Conservation (phyloP, 2,329 filamentous ascomycete species). For the Alternaria sp. region DNA sequence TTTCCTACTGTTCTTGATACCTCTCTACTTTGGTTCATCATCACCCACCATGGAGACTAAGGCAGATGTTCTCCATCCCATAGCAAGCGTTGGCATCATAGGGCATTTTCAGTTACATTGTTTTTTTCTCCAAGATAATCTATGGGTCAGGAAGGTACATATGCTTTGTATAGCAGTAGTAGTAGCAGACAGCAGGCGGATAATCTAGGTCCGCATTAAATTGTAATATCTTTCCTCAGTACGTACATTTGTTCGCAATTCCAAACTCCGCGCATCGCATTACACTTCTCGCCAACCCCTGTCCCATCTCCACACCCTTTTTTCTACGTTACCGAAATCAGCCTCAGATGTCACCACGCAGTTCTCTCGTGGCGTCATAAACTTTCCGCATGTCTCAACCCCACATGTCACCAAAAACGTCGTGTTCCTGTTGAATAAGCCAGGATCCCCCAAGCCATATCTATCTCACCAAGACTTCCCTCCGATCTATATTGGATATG, state of each 20-base stretch:
- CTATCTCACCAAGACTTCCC: not conserved
- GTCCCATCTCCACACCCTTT: not conserved
- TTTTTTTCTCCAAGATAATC: constrained; percentile 11
- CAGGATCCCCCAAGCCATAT: not conserved
- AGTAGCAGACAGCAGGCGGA: constrained; percentile 1
- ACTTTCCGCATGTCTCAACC: not conserved
- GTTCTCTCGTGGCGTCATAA: constrained; percentile 8
- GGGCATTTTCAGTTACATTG: constrained; percentile 11
- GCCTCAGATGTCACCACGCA: constrained; percentile 2
- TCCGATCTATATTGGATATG: not conserved
- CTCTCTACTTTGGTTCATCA: constrained; percentile 22
- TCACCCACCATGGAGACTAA: constrained; percentile 6
- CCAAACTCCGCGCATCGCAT: not conserved
- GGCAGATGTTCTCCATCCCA: constrained; percentile 32
- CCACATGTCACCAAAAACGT: not conserved
- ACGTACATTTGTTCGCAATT: not conserved
- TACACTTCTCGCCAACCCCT: not conserved
- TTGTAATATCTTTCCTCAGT: constrained; percentile 20
- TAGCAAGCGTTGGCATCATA: constrained; percentile 23
- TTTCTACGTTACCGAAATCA: not conserved
- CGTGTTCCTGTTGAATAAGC: constrained; percentile 11
- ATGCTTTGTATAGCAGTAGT: constrained; percentile 21
- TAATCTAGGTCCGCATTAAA: constrained; percentile 9
- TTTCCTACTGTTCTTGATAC: constrained; percentile 36
- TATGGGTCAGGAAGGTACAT: constrained; percentile 15